Evolutionary conservation across 257 asterid species (phyloP).

Genomic region (Craterostigma plantagineum): DNA sequence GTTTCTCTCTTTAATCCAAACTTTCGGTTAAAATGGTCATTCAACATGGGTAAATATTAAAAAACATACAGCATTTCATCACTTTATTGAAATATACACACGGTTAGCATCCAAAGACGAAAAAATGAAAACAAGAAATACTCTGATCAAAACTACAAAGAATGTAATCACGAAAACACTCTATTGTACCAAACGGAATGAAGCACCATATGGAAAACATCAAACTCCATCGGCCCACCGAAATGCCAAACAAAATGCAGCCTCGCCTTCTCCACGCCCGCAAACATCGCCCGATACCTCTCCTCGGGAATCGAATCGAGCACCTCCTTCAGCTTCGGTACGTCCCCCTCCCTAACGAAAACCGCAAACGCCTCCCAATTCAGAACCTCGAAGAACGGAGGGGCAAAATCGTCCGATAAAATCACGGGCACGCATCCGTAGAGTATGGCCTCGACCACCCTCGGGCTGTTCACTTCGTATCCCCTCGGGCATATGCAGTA

Average conservation of each 20-base stretch:
- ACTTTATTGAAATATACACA: no score
- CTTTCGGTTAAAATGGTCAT: no score
- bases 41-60: no score
- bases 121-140: no score
- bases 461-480: conserved; percentile 75
- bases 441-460: conserved; percentile 87
- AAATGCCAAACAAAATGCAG: conserved; percentile 89
- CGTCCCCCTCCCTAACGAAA: conserved; percentile 62
- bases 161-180: conserved; percentile 11
- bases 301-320: conserved; percentile 39
- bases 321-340: conserved; percentile 56
- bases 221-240: conserved; percentile 50
- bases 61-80: no score
- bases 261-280: conserved; percentile 56
- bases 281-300: conserved; percentile 45
- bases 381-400: conserved; percentile 64
- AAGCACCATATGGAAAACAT: conserved; percentile 64
- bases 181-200: conserved; percentile 83
- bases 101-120: no score
- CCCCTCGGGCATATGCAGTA: conserved; percentile 87
- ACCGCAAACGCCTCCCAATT: conserved; percentile 84
- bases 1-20: no score
- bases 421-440: conserved; percentile 92
- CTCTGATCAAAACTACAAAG: no score
- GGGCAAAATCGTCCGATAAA: conserved; percentile 69